Evolutionary conservation across 176 grass and related monocot genomes (phyloP).

Genomic region (Carex parvula): DNA sequence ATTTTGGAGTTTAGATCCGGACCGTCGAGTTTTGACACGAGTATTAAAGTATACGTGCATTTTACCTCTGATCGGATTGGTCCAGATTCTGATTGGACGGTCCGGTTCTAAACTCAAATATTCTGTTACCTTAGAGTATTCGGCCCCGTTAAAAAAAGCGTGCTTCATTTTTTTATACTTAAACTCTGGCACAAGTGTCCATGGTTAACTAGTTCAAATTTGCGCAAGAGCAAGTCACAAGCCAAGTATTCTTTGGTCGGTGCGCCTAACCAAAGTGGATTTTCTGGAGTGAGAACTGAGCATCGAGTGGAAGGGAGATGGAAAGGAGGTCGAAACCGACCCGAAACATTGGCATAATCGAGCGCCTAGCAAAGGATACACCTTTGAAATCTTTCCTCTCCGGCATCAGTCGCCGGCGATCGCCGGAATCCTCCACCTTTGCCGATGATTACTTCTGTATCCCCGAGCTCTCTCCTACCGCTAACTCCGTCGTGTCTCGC

Average conservation of each 20-base stretch:
- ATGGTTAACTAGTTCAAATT: constrained; percentile 5
- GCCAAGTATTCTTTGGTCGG: not conserved
- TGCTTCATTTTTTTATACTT: not conserved
- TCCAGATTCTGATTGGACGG: no score
- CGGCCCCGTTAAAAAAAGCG: not conserved
- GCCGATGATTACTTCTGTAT: constrained; percentile 26
- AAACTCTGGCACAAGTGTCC: not conserved
- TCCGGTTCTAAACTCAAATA: not conserved
- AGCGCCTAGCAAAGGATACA: not conserved
- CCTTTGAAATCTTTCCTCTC: constrained; percentile 18
- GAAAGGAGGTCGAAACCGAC: not conserved
- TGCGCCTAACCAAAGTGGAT: not conserved
- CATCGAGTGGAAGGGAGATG: constrained; percentile 13
- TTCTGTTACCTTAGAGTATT: no score
- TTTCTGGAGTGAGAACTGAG: not conserved
- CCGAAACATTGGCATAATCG: not conserved
- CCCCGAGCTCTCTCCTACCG: constrained; percentile 56
- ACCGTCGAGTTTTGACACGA: no score
- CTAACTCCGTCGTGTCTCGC: constrained; percentile 65
- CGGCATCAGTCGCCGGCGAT: not conserved
- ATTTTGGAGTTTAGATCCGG: no score
- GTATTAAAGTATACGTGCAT: no score
- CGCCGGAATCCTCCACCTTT: constrained; percentile 4
- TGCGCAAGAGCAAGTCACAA: not conserved
- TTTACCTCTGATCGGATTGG: no score